Evolutionary conservation across 768 basidiomycete genomes (phyloP).

Genomic region (Boletus rubroflammeus): DNA sequence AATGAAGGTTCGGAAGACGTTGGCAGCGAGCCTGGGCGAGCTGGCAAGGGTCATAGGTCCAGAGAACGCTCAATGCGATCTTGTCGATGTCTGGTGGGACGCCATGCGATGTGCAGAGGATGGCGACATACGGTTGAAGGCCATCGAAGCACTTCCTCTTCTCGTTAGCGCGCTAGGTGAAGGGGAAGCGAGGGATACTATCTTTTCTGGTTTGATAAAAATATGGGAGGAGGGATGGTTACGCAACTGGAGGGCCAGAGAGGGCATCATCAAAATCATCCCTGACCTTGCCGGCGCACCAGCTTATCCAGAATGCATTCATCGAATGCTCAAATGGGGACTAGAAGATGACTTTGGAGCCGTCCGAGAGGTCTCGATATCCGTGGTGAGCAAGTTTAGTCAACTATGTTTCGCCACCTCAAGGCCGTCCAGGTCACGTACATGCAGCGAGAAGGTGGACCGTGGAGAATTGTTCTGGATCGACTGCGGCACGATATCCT

Average conservation of each 20-base stretch:
- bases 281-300: constrained; percentile 45
- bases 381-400: constrained; percentile 46
- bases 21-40: constrained; percentile 88
- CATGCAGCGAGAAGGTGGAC: constrained; percentile 41
- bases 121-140: constrained; percentile 63
- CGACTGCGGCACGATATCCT: constrained; percentile 41
- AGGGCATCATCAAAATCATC: constrained; percentile 58
- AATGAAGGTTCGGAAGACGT: constrained; percentile 66
- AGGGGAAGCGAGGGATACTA: constrained; percentile 40
- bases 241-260: constrained; percentile 79
- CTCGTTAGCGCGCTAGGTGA: constrained; percentile 54
- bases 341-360: constrained; percentile 79
- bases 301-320: constrained; percentile 44
- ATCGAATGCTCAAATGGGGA: constrained; percentile 53
- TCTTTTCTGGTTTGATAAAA: constrained; percentile 45
- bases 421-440: constrained; percentile 43
- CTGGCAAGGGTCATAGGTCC: constrained; percentile 81
- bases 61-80: constrained; percentile 60
- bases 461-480: constrained; percentile 33
- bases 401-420: constrained; percentile 5
- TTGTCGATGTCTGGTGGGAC: constrained; percentile 70
- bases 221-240: constrained; percentile 58
- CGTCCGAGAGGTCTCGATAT: constrained; percentile 74
- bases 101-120: constrained; percentile 55
- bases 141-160: constrained; percentile 59